Base-by-base conservation (phyloP, 2,329 filamentous ascomycete genomes). In the Aspergillus pseudoglaucus region DNA sequence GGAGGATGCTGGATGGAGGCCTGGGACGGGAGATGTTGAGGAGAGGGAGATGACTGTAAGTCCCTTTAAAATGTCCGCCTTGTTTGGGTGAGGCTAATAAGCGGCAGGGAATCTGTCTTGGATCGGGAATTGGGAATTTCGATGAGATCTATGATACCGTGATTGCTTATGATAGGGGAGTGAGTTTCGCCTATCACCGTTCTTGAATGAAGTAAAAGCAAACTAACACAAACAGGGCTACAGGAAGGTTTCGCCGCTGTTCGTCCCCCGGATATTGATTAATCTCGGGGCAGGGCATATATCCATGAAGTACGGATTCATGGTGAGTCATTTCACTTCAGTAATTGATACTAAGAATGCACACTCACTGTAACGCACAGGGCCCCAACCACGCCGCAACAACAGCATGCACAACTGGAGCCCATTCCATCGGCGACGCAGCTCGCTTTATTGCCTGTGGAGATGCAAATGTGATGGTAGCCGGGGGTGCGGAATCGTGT, bases 281-380 rank as follows among this genome's bases (percentile, higher is more conserved):
- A 98, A 98, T 65, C 80, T 98, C 56, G 93, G 88, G 0, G 93
- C 93, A 8, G 93, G 93, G 0, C 91, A 97, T 64, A 83, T 97
- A 33, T 91, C 91, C 22, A 97, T 98, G 84, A 87, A 83, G 58
- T 84, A 93, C 70, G 88, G 89, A 15, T 87, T 98, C 62, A 82
- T 77, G 61, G 77, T 79, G 62, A 44, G 56, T 47, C 42, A 8
- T 9, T 27, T 3, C 9, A 8, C 25, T 27, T 3, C 9, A 27
- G 4, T 2, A 27, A 27, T 9, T 27, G 25, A 27, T 27, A 27
- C 8, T 9, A 10, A 10, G 25, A 20, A 20, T 20, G 20, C 12
- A 25, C n/a, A 43, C 22, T 32, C 20, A 32, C 41, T 25, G 15
- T 14, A 33, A 20, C 8, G 8, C 0, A 4, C 25, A 87, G 67